Base-by-base conservation (phyloP, 2,329 filamentous ascomycete genomes). In the Colletotrichum trifolii region DNA sequence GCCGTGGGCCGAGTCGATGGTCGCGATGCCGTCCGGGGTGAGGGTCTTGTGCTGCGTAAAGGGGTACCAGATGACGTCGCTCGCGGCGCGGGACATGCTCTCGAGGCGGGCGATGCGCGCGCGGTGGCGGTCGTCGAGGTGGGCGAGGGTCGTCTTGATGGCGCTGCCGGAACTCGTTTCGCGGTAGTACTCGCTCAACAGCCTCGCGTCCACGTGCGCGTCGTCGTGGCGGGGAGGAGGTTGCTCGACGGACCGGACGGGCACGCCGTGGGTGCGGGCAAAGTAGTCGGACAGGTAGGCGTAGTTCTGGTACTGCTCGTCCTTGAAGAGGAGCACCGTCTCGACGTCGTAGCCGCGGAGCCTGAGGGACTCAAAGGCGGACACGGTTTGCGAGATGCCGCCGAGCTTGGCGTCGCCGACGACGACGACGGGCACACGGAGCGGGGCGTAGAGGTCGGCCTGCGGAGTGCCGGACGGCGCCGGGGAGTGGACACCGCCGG, bases 401-500 rank as follows among this genome's bases (percentile, higher is more conserved):
- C 93, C 93, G 0, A 96, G 83, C 25, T 87, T 86, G 35, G 88
- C 83, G 73, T 96, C 93, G 7, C 90, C 92, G 0, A 96, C 83
- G 0, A 96, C 84, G 12, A 96, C 77, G 1, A 91, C 85, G 0
- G 93, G 92, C 1, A 91, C 77, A n/a, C 92, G 84, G 1, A 96
- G 77, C 0, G 91, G 88, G 17, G 89, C 82, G 73, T 94, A 96
- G 1, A 94, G 78, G 71, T 96, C 92, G 2, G 89, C 92, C 73
- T 96, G 93, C 0, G 90, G 88, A 2, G 84, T 90, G 9, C 92
- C 91, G 40, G 90, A 92, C 1, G 92, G 93, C 0, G 87, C 87
- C 0, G 93, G 93, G 0, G 92, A 95, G 67, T 95, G 88, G 0
- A 95, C 91, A 1, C 93, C 93, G 1, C 92, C 93, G 1, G 93